Percentiles rank a stretch among this genome's conserved stretches.
Conservation (phyloP, 2,329 filamentous ascomycete genomes). For the Colletotrichum eremochloae region DNA sequence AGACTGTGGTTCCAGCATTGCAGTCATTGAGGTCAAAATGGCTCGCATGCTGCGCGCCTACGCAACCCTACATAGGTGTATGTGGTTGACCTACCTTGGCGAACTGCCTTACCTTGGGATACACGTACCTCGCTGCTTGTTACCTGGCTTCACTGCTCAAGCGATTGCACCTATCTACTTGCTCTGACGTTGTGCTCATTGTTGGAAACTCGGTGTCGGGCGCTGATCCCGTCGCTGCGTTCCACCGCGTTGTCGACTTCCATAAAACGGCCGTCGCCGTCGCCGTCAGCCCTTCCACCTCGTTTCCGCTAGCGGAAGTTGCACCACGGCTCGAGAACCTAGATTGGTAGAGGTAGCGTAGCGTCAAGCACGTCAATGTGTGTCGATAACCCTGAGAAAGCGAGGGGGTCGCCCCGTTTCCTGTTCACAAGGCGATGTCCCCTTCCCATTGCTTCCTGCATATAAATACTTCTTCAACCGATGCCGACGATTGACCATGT, state of each 20-base stretch:
- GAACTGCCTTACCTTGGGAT: background rate
- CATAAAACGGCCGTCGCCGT: background rate
- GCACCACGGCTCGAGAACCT: background rate
- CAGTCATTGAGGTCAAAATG: background rate
- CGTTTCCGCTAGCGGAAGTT: background rate
- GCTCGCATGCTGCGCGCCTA: background rate
- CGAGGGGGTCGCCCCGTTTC: constrained; percentile 11
- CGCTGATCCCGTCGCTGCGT: background rate
- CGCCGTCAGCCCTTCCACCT: background rate
- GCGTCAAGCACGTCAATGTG: constrained; percentile 9
- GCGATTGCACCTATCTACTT: background rate
- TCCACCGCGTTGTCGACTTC: background rate
- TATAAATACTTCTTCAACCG: constrained; percentile 13
- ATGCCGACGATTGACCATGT: background rate
- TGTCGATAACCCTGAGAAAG: constrained; percentile 4
- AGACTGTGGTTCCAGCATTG: background rate
- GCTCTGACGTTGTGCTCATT: background rate
- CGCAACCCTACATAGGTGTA: background rate
- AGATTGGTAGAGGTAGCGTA: background rate
- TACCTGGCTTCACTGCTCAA: constrained; percentile 15
- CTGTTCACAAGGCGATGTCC: background rate
- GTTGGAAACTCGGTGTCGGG: background rate
- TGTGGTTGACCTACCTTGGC: background rate
- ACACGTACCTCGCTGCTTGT: background rate
- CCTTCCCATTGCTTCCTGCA: constrained; percentile 22